Base-by-base conservation (phyloP, 371 early-diverging fungal species). In the Homolaphlyctis polyrhiza region DNA sequence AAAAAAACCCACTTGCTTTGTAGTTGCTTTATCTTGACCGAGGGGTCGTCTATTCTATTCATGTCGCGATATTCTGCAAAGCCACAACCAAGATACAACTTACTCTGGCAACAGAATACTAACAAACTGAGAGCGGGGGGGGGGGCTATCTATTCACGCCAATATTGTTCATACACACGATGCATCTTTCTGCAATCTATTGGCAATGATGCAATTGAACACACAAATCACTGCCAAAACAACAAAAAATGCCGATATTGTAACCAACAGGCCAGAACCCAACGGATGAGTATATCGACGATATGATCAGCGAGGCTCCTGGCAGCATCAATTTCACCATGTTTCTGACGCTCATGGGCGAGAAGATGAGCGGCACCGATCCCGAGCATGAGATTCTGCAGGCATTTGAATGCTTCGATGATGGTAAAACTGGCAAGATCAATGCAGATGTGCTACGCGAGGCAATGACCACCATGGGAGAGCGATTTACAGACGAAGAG, bases 291-390 rank as follows among this genome's bases (percentile, higher is more conserved):
- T 88, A 91, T 64, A 87, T 97, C 34, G 90, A 90, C 60, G 85
- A 83, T n/a, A 98, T 96, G 96, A 86, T 95, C 60, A 77, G 80
- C 23, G 95, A 95, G 69, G 90, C 92, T 0, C 89, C 91, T 32
- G 92, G 91, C 21, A 78, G 83, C 61, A 92, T 94, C 70, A 94
- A 90, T 69, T 96, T 95, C 67, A 95, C 96, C 54, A 90, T 93
- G 72, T 94, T 98, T 71, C 72, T 98, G 35, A 96, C 96, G 1
- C 72, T 94, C 35, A 89, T 98, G 85, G 95, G 94, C n/a, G 96
- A 95, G 66, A 93, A 91, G 66, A 71, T 96, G 68, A 85, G 86
- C 35, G 91, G 91, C 4, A 93, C 92, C 0, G 95, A 94, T 69
- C 87, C 92, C 18, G 94, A 93, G 69, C 85, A 88, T 51, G 89